phyloP scores from a whole-genome alignment of 192 early-diverging fungal species.

The Backusella mclennaniae region DNA sequence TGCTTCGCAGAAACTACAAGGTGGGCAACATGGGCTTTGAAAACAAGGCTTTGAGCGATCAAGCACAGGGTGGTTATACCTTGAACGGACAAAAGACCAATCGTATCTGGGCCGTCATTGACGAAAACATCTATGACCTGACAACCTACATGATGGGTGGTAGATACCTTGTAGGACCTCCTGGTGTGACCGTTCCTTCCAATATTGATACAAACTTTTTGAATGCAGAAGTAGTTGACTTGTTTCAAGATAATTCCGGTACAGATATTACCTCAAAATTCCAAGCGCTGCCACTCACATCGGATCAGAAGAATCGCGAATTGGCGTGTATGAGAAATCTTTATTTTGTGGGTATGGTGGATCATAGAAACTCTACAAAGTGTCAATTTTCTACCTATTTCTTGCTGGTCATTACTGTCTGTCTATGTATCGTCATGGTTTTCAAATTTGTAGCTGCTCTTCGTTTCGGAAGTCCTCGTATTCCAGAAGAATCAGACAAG shows the following conservation, averaged over 20 bases:
- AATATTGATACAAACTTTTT: constrained; percentile 57
- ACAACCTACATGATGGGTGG: constrained; percentile 62
- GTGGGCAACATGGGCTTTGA: constrained; percentile 67
- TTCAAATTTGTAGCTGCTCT: constrained; percentile 78
- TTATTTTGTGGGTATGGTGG: constrained; percentile 85
- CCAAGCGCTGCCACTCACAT: constrained; percentile 50
- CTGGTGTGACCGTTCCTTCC: constrained; percentile 37
- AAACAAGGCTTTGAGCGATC: constrained; percentile 50
- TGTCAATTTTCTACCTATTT: constrained; percentile 85
- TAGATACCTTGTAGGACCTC: constrained; percentile 39
- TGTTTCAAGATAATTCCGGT: constrained; percentile 64
- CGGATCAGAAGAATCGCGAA: constrained; percentile 43
- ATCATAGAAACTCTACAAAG: constrained; percentile 73
- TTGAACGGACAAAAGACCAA: constrained; percentile 36
- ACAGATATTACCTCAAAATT: constrained; percentile 60
- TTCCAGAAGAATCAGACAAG: constrained; percentile 88
- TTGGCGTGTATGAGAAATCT: constrained; percentile 77
- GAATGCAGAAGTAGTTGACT: constrained; percentile 49
- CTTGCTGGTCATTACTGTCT: constrained; percentile 70
- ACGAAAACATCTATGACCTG: constrained; percentile 72
- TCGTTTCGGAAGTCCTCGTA: constrained; percentile 66
- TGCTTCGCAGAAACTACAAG: constrained; percentile 57
- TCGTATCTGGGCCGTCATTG: constrained; percentile 58
- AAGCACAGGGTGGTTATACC: constrained; percentile 37
- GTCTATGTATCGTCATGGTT: constrained; percentile 77